Conservation (phyloP, 129 eudicot species). For the Flaveria ramosissima region DNA sequence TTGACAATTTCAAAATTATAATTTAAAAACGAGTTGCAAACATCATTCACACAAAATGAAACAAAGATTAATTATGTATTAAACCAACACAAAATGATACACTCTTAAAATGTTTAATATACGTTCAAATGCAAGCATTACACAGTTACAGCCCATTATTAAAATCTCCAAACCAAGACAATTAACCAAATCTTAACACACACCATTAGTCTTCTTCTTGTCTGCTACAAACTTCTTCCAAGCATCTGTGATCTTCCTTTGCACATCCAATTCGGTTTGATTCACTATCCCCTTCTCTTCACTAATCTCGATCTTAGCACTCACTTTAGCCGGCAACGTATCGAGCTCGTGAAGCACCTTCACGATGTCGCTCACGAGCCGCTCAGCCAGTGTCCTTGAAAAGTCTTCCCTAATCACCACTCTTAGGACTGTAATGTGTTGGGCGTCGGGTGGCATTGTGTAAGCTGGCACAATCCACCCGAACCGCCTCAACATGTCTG, state of each 20-base stretch:
- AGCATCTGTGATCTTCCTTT: slow-evolving; percentile 57
- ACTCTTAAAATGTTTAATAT: background rate
- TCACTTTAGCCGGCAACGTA: slow-evolving; percentile 49
- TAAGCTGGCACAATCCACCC: slow-evolving; percentile 98
- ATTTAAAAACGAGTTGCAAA: background rate
- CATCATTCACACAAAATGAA: background rate
- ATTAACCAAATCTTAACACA: slow-evolving; percentile 50
- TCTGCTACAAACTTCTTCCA: slow-evolving; percentile 86
- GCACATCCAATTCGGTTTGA: slow-evolving; percentile 50
- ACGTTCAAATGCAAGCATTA: background rate
- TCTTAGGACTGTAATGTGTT: slow-evolving; percentile 72
- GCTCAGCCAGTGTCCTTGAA: slow-evolving; percentile 73
- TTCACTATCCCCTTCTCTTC: slow-evolving; percentile 31
- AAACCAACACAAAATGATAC: background rate
- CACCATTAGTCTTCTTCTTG: slow-evolving; percentile 74
- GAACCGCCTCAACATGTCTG: slow-evolving; percentile 75
- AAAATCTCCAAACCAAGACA: background rate
- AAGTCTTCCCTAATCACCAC: slow-evolving; percentile 86
- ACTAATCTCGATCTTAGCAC: slow-evolving; percentile 41
- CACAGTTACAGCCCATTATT: slow-evolving; percentile 18
- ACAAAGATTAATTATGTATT: background rate
- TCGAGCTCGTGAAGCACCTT: slow-evolving; percentile 81
- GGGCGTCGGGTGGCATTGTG: slow-evolving; percentile 86
- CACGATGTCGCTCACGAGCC: slow-evolving; percentile 60
- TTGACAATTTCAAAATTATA: background rate